These are phyloP conservation scores for Knufia petricola DNA, from an alignment of 2,329 filamentous ascomycete genomes.

Conservation along the genomic window DNA sequence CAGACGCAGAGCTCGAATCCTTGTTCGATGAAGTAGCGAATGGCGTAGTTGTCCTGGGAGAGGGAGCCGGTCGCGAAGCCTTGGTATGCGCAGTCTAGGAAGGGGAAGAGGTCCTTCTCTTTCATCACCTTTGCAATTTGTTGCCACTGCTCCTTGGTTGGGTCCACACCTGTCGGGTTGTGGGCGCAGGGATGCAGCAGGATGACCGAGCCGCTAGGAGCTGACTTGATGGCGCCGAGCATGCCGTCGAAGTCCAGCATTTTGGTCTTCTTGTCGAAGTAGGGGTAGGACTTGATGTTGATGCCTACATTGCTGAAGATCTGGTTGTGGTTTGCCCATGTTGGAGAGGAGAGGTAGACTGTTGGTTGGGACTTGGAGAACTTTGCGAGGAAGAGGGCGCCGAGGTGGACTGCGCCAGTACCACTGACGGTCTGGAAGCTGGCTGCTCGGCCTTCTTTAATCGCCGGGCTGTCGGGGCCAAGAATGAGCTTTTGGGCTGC, in stretches of 20 bases:
- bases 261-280: constrained; percentile 82
- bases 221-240: constrained; percentile 58
- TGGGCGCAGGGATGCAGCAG: constrained; percentile 92
- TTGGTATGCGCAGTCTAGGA: constrained; percentile 97
- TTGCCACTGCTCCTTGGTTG: constrained; percentile 88
- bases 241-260: constrained; percentile 89
- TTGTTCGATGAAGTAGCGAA: constrained; percentile 86
- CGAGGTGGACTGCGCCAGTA: constrained; percentile 88
- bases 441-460: constrained; percentile 70
- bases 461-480: constrained; percentile 66
- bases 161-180: constrained; percentile 96
- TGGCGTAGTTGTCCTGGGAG: constrained; percentile 74
- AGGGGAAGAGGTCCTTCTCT: constrained; percentile 79
- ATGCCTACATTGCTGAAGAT: constrained; percentile 90
- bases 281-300: constrained; percentile 73
- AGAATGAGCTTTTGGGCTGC: constrained; percentile 88
- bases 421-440: constrained; percentile 94
- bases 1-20: constrained; percentile 63
- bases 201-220: constrained; percentile 73
- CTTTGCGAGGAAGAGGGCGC: constrained; percentile 83
- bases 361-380: constrained; percentile 61
- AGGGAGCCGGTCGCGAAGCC: constrained; percentile 92
- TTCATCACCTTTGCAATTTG: constrained; percentile 71
- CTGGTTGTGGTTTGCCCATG: constrained; percentile 98
- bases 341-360: constrained; percentile 87